Base-by-base conservation (phyloP, 495 filamentous ascomycete genomes). In the Neurospora tetraspora region DNA sequence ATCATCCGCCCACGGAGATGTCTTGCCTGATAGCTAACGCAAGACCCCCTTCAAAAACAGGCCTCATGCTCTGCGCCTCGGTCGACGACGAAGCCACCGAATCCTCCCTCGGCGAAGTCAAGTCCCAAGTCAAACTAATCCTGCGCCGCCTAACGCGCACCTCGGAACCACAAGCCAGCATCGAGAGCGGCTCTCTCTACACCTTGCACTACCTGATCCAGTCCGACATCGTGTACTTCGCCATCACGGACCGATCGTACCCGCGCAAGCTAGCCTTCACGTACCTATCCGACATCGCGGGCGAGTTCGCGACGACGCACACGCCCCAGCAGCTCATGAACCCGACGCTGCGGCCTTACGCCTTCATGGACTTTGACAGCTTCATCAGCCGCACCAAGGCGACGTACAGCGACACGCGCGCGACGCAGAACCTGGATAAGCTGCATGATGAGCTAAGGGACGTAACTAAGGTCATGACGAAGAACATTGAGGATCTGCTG, bases 391-490 rank as follows among this genome's bases (percentile, higher is more conserved):
- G 92, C 72, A 97, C 96, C 70, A 97, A 95, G 84, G 92, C 93
- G 74, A 93, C 94, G 9, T 99, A 99, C 83, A 93, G 96, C 77
- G 95, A 98, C 80, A 90, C 90, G 71, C 92, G 96, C 72, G 96
- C 96, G 5, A 90, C 92, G 7, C 85, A 88, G 78, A 98, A 97
- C 80, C 86, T 98, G 53, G 93, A 93, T 80, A 92, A 93, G 77
- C 83, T 97, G 74, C 97, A 98, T 77, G 93, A 97, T 79, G 96
- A 99, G 85, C 88, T 99, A 59, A 90, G 94, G 77, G 96, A 98
- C 87, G 96, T 99, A 70, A 98, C 96, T 16, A 93, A 97, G 82
- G 94, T 98, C 75, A 99, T 99, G 96, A 98, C 96, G 39, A 99
- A 98, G 88, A 99, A 99, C 81, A 99, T 99, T 78, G 96, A 99